phyloP scores from a whole-genome alignment of 2,329 filamentous ascomycete species.

The Colletotrichum cuscutae region DNA sequence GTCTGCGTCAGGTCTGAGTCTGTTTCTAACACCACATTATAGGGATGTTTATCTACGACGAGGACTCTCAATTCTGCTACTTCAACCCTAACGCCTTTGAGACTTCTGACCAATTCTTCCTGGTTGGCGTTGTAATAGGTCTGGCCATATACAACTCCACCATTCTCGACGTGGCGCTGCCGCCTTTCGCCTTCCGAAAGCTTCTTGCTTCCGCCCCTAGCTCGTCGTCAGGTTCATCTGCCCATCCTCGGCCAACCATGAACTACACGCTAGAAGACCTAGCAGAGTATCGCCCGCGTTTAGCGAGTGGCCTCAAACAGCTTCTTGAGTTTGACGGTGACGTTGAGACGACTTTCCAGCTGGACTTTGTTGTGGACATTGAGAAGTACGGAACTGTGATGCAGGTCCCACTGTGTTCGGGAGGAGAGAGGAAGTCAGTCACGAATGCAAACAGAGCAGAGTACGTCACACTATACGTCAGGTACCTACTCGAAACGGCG shows the following conservation, averaged over 20 bases:
- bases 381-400: conserved; percentile 79
- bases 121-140: conserved; percentile 88
- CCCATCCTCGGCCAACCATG: conserved; percentile 70
- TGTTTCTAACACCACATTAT: conserved; percentile 27
- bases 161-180: conserved; percentile 87
- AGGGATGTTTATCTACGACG: conserved; percentile 94
- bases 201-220: conserved; percentile 81
- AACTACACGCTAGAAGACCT: conserved; percentile 84
- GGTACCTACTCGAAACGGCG: conserved; percentile 80
- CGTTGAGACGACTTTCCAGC: conserved; percentile 81
- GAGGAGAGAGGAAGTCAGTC: conserved; percentile 79
- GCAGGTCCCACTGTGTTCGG: conserved; percentile 76
- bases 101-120: conserved; percentile 89
- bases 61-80: conserved; percentile 90
- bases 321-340: conserved; percentile 87
- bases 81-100: conserved; percentile 93
- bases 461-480: conserved; percentile 87
- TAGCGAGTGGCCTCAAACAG: conserved; percentile 80
- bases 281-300: conserved; percentile 80
- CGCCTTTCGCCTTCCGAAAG: conserved; percentile 90
- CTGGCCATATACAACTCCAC: conserved; percentile 96
- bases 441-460: conserved; percentile 87
- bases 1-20: neutral
- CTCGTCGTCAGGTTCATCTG: conserved; percentile 62
- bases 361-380: conserved; percentile 82